Percentiles rank a stretch among this genome's conserved stretches.
These are phyloP conservation scores for Kwoniella sp. DNA, from an alignment of 768 basidiomycete genomes.

Conservation along the genomic window DNA sequence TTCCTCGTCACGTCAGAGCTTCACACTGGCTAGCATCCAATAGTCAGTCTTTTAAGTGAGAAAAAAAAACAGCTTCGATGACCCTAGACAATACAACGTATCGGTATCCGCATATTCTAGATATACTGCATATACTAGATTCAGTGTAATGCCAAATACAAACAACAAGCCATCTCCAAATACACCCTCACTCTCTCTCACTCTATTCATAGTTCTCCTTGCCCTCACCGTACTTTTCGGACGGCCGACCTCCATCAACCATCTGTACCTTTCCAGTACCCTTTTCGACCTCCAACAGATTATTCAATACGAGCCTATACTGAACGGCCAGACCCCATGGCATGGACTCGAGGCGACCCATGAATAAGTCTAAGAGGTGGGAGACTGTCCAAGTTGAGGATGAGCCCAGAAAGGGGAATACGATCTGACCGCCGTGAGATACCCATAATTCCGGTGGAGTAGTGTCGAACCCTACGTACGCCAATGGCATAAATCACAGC, in stretches of 20 bases:
- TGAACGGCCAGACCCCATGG: conserved; percentile 45
- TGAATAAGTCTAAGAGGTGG: conserved; percentile 35
- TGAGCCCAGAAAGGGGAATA: conserved; percentile 42
- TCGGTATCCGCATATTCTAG: too few relatives aligned
- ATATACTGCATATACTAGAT: too few relatives aligned
- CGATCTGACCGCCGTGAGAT: conserved; percentile 35
- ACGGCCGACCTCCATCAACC: conserved; percentile 7
- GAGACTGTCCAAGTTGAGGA: conserved; percentile 26
- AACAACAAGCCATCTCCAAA: too few relatives aligned
- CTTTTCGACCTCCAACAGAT: conserved; percentile 32
- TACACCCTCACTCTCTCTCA: too few relatives aligned
- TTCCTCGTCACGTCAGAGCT: too few relatives aligned
- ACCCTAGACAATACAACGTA: too few relatives aligned
- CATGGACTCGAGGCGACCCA: conserved; percentile 33
- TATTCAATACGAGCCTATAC: conserved; percentile 40
- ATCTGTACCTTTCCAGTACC: conserved; percentile 6
- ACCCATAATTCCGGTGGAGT: conserved; percentile 41
- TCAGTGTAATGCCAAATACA: too few relatives aligned
- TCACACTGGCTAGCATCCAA: too few relatives aligned
- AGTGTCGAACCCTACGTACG: conserved; percentile 39
- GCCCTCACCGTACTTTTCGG: conserved; percentile 8
- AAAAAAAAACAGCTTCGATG: too few relatives aligned
- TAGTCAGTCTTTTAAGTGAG: too few relatives aligned
- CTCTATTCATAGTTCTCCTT: conserved; percentile 7
- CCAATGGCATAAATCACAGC: background rate